A percentile compares a stretch with the other conserved stretches of the same genome.
Conservation (phyloP, 148 eudicot genomes). For the Rhododendron molle region DNA sequence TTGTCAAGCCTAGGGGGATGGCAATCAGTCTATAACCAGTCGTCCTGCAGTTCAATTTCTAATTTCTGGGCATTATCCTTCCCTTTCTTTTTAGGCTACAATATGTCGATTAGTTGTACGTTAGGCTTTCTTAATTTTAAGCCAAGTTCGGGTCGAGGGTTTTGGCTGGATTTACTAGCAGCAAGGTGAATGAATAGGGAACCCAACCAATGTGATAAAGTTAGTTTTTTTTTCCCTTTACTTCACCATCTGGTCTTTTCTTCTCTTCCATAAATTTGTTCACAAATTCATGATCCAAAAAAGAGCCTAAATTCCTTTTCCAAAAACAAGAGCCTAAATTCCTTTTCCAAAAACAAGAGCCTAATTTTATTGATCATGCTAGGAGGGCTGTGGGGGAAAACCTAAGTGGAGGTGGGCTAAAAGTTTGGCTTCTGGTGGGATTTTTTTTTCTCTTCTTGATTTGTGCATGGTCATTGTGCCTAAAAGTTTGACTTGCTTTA, state of each 20-base stretch:
- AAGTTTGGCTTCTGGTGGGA: neutral
- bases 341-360: neutral
- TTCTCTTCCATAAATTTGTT: neutral
- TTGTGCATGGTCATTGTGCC: neutral
- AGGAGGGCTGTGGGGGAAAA: neutral
- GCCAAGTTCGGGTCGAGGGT: neutral
- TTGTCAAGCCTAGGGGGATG: neutral
- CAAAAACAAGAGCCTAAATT: too few species aligned
- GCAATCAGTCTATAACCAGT: neutral
- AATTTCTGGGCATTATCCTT: neutral
- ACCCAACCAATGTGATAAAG: neutral
- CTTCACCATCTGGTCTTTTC: neutral
- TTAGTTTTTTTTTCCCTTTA: neutral
- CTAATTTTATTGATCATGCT: neutral
- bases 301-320: neutral
- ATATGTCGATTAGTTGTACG: neutral
- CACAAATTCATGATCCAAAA: neutral
- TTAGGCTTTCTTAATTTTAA: neutral
- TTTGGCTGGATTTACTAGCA: neutral
- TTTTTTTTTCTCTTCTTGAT: neutral
- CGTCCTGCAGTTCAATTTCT: neutral
- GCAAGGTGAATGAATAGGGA: neutral
- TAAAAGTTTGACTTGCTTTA: neutral
- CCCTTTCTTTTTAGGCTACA: neutral
- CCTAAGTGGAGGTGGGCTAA: conserved; percentile 2